phyloP scores from a whole-genome alignment of 371 early-diverging fungal genomes.

The Actinomortierella ambigua region DNA sequence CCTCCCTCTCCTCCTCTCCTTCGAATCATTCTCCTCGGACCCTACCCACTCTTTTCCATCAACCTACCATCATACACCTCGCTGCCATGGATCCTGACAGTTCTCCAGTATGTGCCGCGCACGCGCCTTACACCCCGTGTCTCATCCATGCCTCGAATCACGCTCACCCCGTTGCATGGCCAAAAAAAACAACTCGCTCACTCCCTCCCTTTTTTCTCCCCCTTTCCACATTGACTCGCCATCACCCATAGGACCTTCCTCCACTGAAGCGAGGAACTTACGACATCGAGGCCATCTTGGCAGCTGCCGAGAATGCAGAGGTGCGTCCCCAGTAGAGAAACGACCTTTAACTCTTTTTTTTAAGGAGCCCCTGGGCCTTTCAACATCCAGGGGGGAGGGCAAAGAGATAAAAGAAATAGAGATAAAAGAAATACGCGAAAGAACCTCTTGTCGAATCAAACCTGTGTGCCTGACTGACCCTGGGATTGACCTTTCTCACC shows the following conservation, averaged over 20 bases:
- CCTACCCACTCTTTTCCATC: not conserved
- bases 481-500: too few relatives aligned
- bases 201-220: not conserved
- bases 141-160: not conserved
- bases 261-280: conserved; percentile 40
- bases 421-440: too few relatives aligned
- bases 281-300: conserved; percentile 43
- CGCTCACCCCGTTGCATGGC: not conserved
- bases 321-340: too few relatives aligned
- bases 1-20: not conserved
- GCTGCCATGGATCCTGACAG: conserved; percentile 35
- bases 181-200: not conserved
- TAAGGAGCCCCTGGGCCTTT: too few relatives aligned
- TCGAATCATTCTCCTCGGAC: not conserved
- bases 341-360: too few relatives aligned
- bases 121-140: not conserved
- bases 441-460: too few relatives aligned
- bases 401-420: too few relatives aligned
- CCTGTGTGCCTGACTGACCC: too few relatives aligned
- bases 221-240: too few relatives aligned
- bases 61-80: not conserved
- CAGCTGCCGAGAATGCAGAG: conserved; percentile 38
- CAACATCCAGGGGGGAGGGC: too few relatives aligned
- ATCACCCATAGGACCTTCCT: conserved; percentile 27
- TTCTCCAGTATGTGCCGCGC: conserved; percentile 26